Percentiles rank a stretch among this genome's conserved stretches.
Conservation (phyloP, 1,284 basidiomycete genomes). For the Melampsora larici-populina region DNA sequence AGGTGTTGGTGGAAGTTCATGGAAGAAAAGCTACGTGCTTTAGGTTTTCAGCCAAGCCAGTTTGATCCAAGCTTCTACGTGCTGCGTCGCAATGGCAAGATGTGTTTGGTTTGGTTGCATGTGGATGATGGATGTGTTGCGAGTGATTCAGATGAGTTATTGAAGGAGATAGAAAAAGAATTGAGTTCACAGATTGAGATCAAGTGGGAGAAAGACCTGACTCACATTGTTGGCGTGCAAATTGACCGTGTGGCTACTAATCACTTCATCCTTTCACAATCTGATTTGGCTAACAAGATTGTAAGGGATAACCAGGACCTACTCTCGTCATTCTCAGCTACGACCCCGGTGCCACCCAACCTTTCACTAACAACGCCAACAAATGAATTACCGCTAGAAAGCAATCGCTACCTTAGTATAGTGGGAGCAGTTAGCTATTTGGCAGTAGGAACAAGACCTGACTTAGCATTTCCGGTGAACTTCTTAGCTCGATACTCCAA, state of each 20-base stretch:
- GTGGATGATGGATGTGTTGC: conserved; percentile 10
- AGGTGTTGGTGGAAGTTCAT: too few relatives aligned
- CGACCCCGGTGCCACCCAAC: too few relatives aligned
- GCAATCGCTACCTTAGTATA: too few relatives aligned
- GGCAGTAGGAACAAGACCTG: too few relatives aligned
- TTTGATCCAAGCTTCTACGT: conserved; percentile 7
- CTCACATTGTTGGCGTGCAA: not conserved
- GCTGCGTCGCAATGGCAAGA: not conserved
- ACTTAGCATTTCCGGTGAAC: conserved; percentile 2
- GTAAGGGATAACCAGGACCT: not conserved
- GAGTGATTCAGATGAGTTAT: not conserved
- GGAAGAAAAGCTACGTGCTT: not conserved
- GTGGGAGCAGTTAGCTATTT: not conserved
- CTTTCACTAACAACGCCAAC: too few relatives aligned
- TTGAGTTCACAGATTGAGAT: not conserved
- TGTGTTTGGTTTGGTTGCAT: conserved; percentile 15
- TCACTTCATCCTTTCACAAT: not conserved
- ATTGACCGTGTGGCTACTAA: not conserved
- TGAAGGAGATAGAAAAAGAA: not conserved
- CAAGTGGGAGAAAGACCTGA: not conserved
- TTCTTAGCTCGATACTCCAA: not conserved
- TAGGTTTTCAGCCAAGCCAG: not conserved
- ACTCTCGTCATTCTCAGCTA: too few relatives aligned
- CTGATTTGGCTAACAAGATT: not conserved
- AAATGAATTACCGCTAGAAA: too few relatives aligned